A percentile compares a stretch with the other conserved stretches of the same genome.
These are phyloP conservation scores for Penicillium sp. DNA, from an alignment of 2,329 filamentous ascomycete species.

Conservation along the genomic window DNA sequence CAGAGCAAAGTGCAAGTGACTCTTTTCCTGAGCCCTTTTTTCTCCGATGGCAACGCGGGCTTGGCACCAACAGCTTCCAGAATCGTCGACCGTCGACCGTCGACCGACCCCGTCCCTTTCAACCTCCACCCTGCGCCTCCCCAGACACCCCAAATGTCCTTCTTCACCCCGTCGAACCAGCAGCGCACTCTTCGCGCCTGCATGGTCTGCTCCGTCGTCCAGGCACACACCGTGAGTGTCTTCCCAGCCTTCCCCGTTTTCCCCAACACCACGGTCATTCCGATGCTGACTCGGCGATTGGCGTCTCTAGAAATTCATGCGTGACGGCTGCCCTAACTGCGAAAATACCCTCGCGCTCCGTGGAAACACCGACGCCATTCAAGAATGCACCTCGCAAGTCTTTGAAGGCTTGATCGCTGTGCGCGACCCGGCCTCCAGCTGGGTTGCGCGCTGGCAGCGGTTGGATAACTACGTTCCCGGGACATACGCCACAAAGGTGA, in stretches of 20 bases:
- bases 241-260: slow-evolving; percentile 12
- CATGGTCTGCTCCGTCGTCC: slow-evolving; percentile 97
- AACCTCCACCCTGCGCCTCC: slow-evolving; percentile 6
- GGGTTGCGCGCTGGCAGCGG: slow-evolving; percentile 97
- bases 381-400: slow-evolving; percentile 93
- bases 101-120: slow-evolving; percentile 5
- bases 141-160: slow-evolving; percentile 46
- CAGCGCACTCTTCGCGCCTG: slow-evolving; percentile 90
- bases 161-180: slow-evolving; percentile 74
- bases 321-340: slow-evolving; percentile 93
- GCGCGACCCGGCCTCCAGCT: slow-evolving; percentile 79
- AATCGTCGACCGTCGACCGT: slow-evolving; percentile 30
- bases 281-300: slow-evolving; percentile 1
- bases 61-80: slow-evolving; percentile 35
- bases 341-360: slow-evolving; percentile 86
- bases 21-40: slow-evolving; percentile 14
- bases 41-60: slow-evolving; percentile 30
- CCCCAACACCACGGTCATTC: not conserved
- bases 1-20: not conserved
- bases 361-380: slow-evolving; percentile 77
- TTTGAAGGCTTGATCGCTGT: slow-evolving; percentile 92
- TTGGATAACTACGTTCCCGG: slow-evolving; percentile 86
- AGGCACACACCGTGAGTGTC: slow-evolving; percentile 70
- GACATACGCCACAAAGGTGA: slow-evolving; percentile 93
- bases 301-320: slow-evolving; percentile 72